Evolutionary conservation across 768 basidiomycete genomes (phyloP), one percentile per base, ranked within the genome.

Genomic region (Rossbeevera mucosa): DNA sequence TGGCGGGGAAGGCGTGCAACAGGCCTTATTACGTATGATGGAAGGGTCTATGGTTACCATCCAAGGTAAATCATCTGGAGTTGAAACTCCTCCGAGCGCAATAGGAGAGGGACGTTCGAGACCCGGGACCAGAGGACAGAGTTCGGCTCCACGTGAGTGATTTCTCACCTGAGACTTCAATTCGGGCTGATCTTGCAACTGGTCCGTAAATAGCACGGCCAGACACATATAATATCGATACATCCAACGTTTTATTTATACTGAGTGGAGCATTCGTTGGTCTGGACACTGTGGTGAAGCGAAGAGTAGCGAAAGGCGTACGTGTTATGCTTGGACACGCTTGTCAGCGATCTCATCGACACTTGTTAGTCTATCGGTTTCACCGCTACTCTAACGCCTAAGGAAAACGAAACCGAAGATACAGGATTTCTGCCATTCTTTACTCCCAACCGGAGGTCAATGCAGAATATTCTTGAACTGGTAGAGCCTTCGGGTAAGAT

Each of bases 191-290:
- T 24, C 3, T 26, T 3, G 44, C 47, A 20, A 26, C 42, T 45
- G 30, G 25, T 30, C n/a, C 2, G 5, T 47, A 22, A 28, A 72
- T 25, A 88, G 78, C 76, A 56, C 74, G 80, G 62, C 76, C 83
- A 0, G 91, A 92, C 42, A 72, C 76, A 12, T 88, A 83, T 59
- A 80, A 83, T 48, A 85, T 94, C 31, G 88, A 94, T 67, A 95
- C 93, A 0, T 82, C 87, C 7, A 94, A 97, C 60, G 82, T 97
- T 22, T 73, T 98, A n/a, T 98, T 98, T 70, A 88, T 98, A 54
- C 67, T 95, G 11, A 94, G 92, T 46, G 95, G 95, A 2, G 95
- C 95, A 2, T 96, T 96, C 64, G 93, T 96, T 9, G 94, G 94
- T 0, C 71, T 97, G 45, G 94, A 96, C 40, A 80, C 76, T 47